phyloP scores from a whole-genome alignment of 306 rosid genomes.

The Mimosa pudica region DNA sequence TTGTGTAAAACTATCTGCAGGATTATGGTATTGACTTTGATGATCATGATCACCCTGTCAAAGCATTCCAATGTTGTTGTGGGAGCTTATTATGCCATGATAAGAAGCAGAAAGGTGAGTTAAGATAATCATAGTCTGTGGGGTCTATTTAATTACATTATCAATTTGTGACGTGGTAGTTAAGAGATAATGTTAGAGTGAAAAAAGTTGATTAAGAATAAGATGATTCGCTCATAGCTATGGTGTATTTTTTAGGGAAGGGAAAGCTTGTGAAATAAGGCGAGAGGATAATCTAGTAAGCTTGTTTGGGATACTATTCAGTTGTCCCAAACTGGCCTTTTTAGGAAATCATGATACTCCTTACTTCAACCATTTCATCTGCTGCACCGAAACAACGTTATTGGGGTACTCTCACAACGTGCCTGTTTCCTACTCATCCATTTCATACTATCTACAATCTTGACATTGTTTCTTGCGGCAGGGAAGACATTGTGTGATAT shows the following conservation, averaged over 20 bases:
- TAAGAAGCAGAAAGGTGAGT: constrained; percentile 54
- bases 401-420: not conserved
- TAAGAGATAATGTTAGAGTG: not conserved
- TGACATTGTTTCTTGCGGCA: not conserved
- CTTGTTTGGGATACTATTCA: not conserved
- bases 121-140: constrained; percentile 1
- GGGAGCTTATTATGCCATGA: constrained; percentile 72
- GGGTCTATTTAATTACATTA: not conserved
- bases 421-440: not conserved
- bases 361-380: not conserved
- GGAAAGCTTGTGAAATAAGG: constrained; percentile 9
- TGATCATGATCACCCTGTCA: constrained; percentile 70
- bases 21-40: constrained; percentile 87
- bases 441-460: not conserved
- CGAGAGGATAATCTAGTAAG: not conserved
- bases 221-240: not conserved
- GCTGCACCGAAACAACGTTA: constrained; percentile 3
- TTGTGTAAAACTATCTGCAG: constrained; percentile 46
- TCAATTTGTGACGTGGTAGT: not conserved
- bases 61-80: constrained; percentile 79
- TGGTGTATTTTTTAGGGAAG: constrained; percentile 33
- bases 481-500: not conserved
- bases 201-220: not conserved
- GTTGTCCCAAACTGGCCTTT: not conserved
- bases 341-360: not conserved